phyloP scores from a whole-genome alignment of 2,329 filamentous ascomycete species.

The Venturia effusa region DNA sequence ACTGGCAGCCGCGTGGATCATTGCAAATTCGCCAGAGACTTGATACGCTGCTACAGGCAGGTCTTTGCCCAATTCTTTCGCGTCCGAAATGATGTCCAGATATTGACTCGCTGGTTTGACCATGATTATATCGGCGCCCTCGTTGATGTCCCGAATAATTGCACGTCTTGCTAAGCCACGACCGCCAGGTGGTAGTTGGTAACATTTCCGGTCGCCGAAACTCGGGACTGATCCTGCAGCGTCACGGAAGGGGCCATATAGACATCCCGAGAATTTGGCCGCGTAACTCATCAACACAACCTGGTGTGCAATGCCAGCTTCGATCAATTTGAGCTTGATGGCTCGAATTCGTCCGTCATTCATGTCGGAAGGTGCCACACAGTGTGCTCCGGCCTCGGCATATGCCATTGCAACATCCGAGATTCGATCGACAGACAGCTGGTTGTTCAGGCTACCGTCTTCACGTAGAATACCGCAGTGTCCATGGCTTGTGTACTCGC shows the following conservation, averaged over 20 bases:
- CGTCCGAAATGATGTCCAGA: constrained; percentile 94
- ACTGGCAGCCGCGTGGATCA: constrained; percentile 94
- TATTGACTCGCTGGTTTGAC: constrained; percentile 96
- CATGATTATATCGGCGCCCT: constrained; percentile 98
- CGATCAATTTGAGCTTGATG: constrained; percentile 96
- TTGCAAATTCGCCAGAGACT: constrained; percentile 92
- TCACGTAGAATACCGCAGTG: constrained; percentile 94
- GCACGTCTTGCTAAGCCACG: constrained; percentile 84
- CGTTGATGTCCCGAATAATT: constrained; percentile 78
- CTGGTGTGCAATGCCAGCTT: constrained; percentile 83
- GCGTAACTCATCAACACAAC: constrained; percentile 95
- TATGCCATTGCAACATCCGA: constrained; percentile 97
- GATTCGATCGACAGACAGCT: constrained; percentile 84
- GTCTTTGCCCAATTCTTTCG: constrained; percentile 86
- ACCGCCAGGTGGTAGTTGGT: constrained; percentile 88
- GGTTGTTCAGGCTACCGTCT: constrained; percentile 87
- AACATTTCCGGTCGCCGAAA: constrained; percentile 92
- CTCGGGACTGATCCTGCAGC: constrained; percentile 83
- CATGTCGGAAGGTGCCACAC: constrained; percentile 96
- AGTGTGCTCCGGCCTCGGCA: constrained; percentile 90
- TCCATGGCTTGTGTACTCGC: constrained; percentile 96
- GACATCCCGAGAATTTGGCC: constrained; percentile 91
- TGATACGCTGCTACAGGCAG: constrained; percentile 93
- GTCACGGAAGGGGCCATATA: constrained; percentile 96
- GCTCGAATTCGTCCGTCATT: constrained; percentile 95